Base-by-base conservation (phyloP, 192 early-diverging fungal genomes). In the Dissophora ornata region DNA sequence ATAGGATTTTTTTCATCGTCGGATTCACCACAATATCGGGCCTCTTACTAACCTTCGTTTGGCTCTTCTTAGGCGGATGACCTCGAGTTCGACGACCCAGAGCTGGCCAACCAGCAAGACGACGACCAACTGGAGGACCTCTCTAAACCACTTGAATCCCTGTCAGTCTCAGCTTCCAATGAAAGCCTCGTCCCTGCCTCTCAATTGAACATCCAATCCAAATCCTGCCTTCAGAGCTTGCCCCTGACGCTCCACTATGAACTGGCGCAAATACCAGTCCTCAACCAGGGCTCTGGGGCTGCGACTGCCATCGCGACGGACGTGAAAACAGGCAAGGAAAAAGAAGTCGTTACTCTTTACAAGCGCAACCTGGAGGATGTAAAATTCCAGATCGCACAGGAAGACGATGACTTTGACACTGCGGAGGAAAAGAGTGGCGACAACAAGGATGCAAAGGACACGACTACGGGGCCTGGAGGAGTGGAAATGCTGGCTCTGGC, bases 301-400 rank as follows among this genome's bases (percentile, higher is more conserved):
- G 71, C 34, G 21, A 67, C 62, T 25, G 65, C 73, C 13, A 67
- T 77, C n/a, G 34, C 50, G 1, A 67, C 42, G 2, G 55, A 66
- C 41, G 19, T n/a, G 33, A 58, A 45, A 15, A 75, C 71, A 9
- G 71, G 71, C 9, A 22, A 19, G 3, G 40, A 77, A 30, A 67
- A 62, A 53, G 73, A 77, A 24, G 46, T 67, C 10, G 63, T 77
- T 1, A 77, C 73, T 6, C 56, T 93, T 52, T 92, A 89, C 80
- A 90, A 89, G 69, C 88, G 92, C 8, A 90, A 86, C 47, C 69
- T 94, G 13, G 85, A 86, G 29, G 95, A 97, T 65, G 89, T 95
- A 49, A 93, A 92, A 69, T 92, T 93, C 59, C 92, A 94, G 50
- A 81, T 95, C 24, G 93, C 93, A 30, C 84, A 90, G 51, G 85